Base-by-base conservation (phyloP, 2,329 filamentous ascomycete species). In the Grosmannia serpens region DNA sequence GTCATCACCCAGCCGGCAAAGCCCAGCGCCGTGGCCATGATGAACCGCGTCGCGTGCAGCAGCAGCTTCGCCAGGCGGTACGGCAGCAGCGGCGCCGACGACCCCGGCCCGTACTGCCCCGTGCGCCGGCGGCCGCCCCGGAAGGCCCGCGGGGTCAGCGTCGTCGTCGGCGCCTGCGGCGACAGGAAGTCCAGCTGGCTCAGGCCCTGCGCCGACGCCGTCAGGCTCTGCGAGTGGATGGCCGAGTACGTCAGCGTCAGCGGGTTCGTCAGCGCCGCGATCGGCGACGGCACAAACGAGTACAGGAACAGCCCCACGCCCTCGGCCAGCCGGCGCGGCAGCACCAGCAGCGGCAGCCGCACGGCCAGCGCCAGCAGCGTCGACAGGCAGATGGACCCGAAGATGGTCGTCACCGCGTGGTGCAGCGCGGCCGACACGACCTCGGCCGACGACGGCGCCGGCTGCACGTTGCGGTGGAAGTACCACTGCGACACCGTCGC, bases 401-500 rank as follows among this genome's bases (percentile, higher is more conserved):
- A 95, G 44, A 96, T 85, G 2, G 89, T 92, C 20, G 89, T 91
- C 17, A 83, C 77, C 3, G 91, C 87, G 73, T 99, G 94, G 55
- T 79, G 77, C 51, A 96, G 76, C 17, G 91, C 92, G 8, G 91
- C 92, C 61, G 83, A 78, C 29, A 97, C 90, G 53, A 97, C 87
- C 58, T 91, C 86, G 59, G 81, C 79, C 1, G 90, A 91, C 0
- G 89, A 85, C 2, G 91, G 85, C 10, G 86, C 78, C 6, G 92
- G 90, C 13, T 85, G 81, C 5, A 85, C 84, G 65, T 95, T 88
- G 62, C 94, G 89, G 71, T 97, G 92, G 71, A 97, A 99, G 73
- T 99, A 99, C 94, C 94, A 99, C 71, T 99, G 94, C 47, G 90
- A 95, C 27, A 97, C 92, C 0, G 92, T 96, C 13, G 94, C 94